Conservation (phyloP, 2,329 filamentous ascomycete species). For the Alternaria triticimaculans region DNA sequence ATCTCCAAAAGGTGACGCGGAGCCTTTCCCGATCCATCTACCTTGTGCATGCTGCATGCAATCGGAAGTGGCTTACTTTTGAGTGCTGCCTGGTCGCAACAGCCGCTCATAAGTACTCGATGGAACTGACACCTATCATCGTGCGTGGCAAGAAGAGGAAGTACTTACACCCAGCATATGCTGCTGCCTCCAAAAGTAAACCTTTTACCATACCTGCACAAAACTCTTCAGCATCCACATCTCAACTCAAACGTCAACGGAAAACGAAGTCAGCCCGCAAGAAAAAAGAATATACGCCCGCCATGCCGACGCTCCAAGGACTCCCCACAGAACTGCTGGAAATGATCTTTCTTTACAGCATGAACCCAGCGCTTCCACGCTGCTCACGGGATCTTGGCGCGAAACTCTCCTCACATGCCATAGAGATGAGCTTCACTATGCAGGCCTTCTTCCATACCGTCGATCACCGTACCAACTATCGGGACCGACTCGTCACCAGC, state of each 20-base stretch:
- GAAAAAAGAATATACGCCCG: conserved; percentile 21
- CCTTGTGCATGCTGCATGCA: conserved; percentile 14
- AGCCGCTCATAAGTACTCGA: conserved; percentile 21
- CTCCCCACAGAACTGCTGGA: conserved; percentile 46
- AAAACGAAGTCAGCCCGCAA: conserved; percentile 21
- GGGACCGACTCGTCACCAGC: conserved; percentile 26
- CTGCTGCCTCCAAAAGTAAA: not conserved
- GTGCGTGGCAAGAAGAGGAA: conserved; percentile 45
- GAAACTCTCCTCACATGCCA: conserved; percentile 38
- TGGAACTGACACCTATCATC: conserved; percentile 44
- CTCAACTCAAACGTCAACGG: conserved; percentile 12
- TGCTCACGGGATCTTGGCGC: conserved; percentile 38
- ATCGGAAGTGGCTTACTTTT: conserved; percentile 6
- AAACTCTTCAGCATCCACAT: conserved; percentile 10
- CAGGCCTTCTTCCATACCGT: conserved; percentile 44
- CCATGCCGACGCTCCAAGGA: conserved; percentile 43
- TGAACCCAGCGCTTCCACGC: conserved; percentile 44
- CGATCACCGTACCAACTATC: conserved; percentile 36
- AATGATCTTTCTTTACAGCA: conserved; percentile 45
- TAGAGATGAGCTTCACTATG: conserved; percentile 41
- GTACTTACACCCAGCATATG: conserved; percentile 6
- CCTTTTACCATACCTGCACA: conserved; percentile 1
- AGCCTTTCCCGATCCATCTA: conserved; percentile 27
- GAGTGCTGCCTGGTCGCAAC: conserved; percentile 35
- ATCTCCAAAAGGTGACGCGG: conserved; percentile 8